Percentiles rank a stretch among this genome's conserved stretches.
Conservation (phyloP, 75 land plant genomes). For the Picea sitchensis region DNA sequence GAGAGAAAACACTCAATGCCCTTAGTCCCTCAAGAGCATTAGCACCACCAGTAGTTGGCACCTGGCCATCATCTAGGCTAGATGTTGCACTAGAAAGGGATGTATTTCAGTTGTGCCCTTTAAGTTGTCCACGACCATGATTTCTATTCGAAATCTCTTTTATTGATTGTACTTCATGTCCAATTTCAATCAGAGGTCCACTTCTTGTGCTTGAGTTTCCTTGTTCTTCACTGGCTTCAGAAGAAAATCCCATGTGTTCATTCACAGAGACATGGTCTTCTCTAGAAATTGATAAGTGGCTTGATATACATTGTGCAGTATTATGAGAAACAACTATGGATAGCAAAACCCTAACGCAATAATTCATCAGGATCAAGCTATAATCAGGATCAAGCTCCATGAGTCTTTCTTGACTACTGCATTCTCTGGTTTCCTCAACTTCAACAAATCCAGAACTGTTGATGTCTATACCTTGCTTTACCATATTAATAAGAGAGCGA, state of each 20-base stretch:
- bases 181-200: conserved; percentile 8
- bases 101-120: conserved; percentile 9
- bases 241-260: background rate
- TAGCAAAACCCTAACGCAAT: too few relatives aligned
- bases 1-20: conserved; percentile 12
- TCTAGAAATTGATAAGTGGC: background rate
- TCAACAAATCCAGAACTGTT: too few relatives aligned
- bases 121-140: background rate
- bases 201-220: background rate
- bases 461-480: too few relatives aligned
- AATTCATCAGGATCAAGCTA: too few relatives aligned
- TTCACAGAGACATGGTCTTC: background rate
- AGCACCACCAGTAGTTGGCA: background rate
- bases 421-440: too few relatives aligned
- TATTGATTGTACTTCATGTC: background rate
- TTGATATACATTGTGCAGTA: background rate
- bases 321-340: too few relatives aligned
- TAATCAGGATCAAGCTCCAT: too few relatives aligned
- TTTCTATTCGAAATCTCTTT: background rate
- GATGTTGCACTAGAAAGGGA: conserved; percentile 10
- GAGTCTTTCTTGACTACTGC: too few relatives aligned
- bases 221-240: conserved; percentile 8
- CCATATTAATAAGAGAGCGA: too few relatives aligned
- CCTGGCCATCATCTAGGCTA: background rate
- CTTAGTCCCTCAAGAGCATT: conserved; percentile 12